A percentile compares a stretch with the other conserved stretches of the same genome.
These are phyloP conservation scores for Starmerella tilneyi DNA, from an alignment of 805 yeast genomes.

Conservation along the genomic window DNA sequence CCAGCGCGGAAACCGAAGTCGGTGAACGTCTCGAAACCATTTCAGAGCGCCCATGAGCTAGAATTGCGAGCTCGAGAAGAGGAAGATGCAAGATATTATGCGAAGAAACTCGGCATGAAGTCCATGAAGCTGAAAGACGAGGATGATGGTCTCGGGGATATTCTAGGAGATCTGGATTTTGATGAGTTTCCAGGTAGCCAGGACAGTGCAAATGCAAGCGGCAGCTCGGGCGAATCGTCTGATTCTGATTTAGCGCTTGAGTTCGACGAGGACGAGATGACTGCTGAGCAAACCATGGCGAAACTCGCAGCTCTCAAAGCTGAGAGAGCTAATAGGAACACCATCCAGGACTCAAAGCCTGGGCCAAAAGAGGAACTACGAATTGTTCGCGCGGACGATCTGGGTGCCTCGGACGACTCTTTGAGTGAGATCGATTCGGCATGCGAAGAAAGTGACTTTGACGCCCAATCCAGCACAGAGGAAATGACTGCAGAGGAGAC, in stretches of 20 bases:
- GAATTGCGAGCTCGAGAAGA: slow-evolving; percentile 52
- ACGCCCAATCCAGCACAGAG: not conserved
- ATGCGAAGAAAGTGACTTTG: too few relatives aligned
- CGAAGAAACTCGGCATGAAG: slow-evolving; percentile 66
- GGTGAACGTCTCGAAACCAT: slow-evolving; percentile 14
- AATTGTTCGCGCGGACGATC: too few relatives aligned
- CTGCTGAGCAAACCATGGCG: slow-evolving; percentile 22
- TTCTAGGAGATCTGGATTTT: slow-evolving; percentile 61
- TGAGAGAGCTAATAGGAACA: not conserved
- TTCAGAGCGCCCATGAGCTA: slow-evolving; percentile 37
- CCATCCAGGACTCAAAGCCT: too few relatives aligned
- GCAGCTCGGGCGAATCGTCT: not conserved
- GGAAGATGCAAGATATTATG: slow-evolving; percentile 70
- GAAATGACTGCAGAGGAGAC: slow-evolving; percentile 22
- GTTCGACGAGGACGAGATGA: slow-evolving; percentile 10
- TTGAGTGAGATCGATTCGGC: slow-evolving; percentile 2
- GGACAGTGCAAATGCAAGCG: slow-evolving; percentile 3
- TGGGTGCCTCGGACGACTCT: too few relatives aligned
- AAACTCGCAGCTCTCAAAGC: slow-evolving; percentile 16
- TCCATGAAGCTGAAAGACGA: slow-evolving; percentile 41
- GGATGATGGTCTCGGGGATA: slow-evolving; percentile 72
- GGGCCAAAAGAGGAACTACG: too few relatives aligned
- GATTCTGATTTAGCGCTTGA: slow-evolving; percentile 5
- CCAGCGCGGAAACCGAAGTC: not conserved
- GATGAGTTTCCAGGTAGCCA: slow-evolving; percentile 28